Evolutionary conservation across 495 filamentous ascomycete species (phyloP).

Genomic region (Penicillium maclennaniae): DNA sequence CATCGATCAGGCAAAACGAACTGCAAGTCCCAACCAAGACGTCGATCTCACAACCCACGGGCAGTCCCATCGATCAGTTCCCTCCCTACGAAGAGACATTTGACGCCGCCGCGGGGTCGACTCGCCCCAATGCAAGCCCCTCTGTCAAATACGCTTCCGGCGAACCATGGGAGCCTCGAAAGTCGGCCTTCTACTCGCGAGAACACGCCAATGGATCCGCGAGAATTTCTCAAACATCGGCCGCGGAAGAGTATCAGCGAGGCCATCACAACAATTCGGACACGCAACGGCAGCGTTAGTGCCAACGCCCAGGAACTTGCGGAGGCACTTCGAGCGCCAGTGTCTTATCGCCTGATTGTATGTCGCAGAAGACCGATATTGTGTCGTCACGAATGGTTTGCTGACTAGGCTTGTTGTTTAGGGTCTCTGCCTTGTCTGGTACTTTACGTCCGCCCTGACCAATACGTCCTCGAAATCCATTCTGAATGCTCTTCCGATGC

Average conservation of each 20-base stretch:
- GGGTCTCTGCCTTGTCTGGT: conserved; percentile 85
- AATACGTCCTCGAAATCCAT: conserved; percentile 98
- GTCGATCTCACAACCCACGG: conserved; percentile 31
- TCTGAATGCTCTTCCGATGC: conserved; percentile 86
- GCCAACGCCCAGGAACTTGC: conserved; percentile 92
- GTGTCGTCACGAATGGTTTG: not conserved
- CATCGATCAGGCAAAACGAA: conserved; percentile 42
- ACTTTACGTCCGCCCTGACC: conserved; percentile 87
- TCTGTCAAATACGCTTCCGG: conserved; percentile 32
- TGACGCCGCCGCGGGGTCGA: conserved; percentile 25
- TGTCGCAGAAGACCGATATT: conserved; percentile 27
- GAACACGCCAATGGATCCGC: conserved; percentile 41
- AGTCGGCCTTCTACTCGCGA: conserved; percentile 27
- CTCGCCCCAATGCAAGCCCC: conserved; percentile 21
- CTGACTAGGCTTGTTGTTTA: conserved; percentile 32
- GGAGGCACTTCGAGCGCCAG: conserved; percentile 81
- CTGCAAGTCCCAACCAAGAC: conserved; percentile 30
- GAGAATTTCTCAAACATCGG: conserved; percentile 54
- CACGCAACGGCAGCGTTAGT: conserved; percentile 74
- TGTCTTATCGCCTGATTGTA: conserved; percentile 85
- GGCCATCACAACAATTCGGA: conserved; percentile 75
- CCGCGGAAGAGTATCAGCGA: conserved; percentile 82
- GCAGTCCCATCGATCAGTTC: conserved; percentile 42
- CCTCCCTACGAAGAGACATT: conserved; percentile 40
- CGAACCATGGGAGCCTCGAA: conserved; percentile 40